Evolutionary conservation across 768 basidiomycete genomes (phyloP), one percentile per base, ranked within the genome.

Genomic region (Leucosporidium scottii): DNA sequence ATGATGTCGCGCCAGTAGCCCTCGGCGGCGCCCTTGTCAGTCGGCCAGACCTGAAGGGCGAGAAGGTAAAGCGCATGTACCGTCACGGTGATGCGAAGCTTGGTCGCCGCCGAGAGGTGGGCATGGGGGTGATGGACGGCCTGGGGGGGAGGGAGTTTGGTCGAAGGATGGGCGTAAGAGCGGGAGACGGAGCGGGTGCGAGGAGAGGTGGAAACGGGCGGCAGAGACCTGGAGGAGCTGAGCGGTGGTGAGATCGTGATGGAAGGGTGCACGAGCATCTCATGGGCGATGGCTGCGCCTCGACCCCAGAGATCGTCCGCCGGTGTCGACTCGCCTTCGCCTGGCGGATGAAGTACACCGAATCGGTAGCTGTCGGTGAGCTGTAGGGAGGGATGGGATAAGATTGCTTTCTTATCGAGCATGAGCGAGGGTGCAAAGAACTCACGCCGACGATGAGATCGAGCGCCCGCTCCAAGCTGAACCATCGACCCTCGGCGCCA

Each of bases 11-110:
- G 20, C 62, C 66, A 61, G 63, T 71, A 48, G 5, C n/a, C 23
- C 27, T 63, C 54, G 30, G 62, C 62, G 30, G 23, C 36, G 21
- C 47, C 4, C 1, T 23, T 34, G 44, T 31, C 30, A 2, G 57
- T 20, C 44, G 48, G 59, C 28, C 58, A 53, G 28, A 61, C 53
- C n/a, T 71, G 70, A 0, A 71, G 36, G 6, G 66, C 70, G 53
- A 71, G 66, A 44, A 60, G 49, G 64, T 71, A 71, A 12, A 65
- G 64, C 13, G 63, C 59, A 30, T 67, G 66, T 31, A 71, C 51
- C 18, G 66, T 63, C 44, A 71, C 27, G 1, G 70, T 71, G 21
- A 65, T 20, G 23, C 53, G 30, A 18, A 61, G 55, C 57, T 65
- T 71, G 39, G 39, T 44, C 10, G 15, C 15, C 3, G 39, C 39